A percentile compares a stretch with the other conserved stretches of the same genome.
phyloP scores from a whole-genome alignment of 306 rosid species.

The Carpinus viminea region DNA sequence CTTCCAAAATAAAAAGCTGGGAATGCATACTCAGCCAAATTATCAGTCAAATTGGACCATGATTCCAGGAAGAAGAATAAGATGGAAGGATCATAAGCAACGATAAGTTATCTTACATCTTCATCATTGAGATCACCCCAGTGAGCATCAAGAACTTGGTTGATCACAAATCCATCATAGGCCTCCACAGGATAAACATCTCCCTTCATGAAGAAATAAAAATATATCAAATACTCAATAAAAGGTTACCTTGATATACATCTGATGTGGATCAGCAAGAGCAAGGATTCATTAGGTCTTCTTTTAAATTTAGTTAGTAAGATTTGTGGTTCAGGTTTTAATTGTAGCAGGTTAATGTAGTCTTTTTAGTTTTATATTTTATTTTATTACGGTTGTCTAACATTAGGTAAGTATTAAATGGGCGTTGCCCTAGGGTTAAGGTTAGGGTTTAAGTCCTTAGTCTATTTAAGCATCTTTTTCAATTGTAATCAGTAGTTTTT shows the following conservation, averaged over 20 bases:
- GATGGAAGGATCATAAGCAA: conserved; percentile 16
- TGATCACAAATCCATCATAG: conserved; percentile 49
- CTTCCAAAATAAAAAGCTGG: neutral
- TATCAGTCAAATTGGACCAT: neutral
- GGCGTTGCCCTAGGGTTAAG: no score
- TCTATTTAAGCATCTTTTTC: no score
- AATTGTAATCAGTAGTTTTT: no score
- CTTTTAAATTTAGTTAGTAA: no score
- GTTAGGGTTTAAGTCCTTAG: no score
- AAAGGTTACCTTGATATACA: neutral
- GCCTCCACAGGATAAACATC: conserved; percentile 92
- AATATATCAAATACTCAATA: conserved; percentile 3
- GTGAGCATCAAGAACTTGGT: conserved; percentile 83
- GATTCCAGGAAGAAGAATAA: conserved; percentile 14
- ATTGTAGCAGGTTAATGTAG: no score
- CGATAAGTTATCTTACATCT: conserved; percentile 57
- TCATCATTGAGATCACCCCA: conserved; percentile 85
- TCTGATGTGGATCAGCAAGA: neutral
- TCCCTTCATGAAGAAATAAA: conserved; percentile 49
- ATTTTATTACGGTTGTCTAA: no score
- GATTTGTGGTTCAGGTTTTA: no score
- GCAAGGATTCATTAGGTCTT: no score
- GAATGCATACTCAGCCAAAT: neutral
- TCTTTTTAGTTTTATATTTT: no score
- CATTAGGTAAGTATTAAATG: no score